Conservation (phyloP, 208 protist genomes). For the Phytomonas sp. region DNA sequence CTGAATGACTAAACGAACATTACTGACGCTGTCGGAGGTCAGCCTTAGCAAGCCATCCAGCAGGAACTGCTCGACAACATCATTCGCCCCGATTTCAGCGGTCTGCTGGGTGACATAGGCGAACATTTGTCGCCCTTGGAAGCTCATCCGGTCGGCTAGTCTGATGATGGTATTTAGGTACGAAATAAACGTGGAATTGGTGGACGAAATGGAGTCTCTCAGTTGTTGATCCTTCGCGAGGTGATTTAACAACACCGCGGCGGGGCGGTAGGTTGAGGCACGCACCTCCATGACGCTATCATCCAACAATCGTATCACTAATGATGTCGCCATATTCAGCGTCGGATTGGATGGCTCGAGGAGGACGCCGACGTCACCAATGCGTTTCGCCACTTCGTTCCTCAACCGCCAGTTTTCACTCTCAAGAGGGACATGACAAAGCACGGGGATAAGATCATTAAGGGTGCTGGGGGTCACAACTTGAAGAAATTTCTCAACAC, state of each 20-base stretch:
- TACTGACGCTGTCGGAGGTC: slow-evolving; percentile 76
- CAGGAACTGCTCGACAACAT: slow-evolving; percentile 61
- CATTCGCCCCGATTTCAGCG: slow-evolving; percentile 52
- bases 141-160: slow-evolving; percentile 67
- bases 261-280: slow-evolving; percentile 66
- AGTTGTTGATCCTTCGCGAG: slow-evolving; percentile 34
- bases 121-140: slow-evolving; percentile 85
- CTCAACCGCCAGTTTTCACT: slow-evolving; percentile 92
- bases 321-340: slow-evolving; percentile 41
- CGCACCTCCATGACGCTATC: slow-evolving; percentile 89
- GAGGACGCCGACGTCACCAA: slow-evolving; percentile 66
- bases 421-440: slow-evolving; percentile 79
- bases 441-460: slow-evolving; percentile 62
- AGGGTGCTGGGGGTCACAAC: slow-evolving; percentile 43
- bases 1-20: slow-evolving; percentile 79
- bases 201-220: slow-evolving; percentile 6
- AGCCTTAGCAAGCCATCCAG: slow-evolving; percentile 50
- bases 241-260: slow-evolving; percentile 64
- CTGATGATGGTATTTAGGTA: slow-evolving; percentile 64
- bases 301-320: slow-evolving; percentile 75
- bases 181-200: slow-evolving; percentile 13
- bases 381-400: slow-evolving; percentile 85
- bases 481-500: slow-evolving; percentile 75
- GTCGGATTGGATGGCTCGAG: slow-evolving; percentile 49
- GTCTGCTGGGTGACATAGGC: slow-evolving; percentile 77